phyloP scores from a whole-genome alignment of 805 yeast genomes.

The Debaryomyces tyrocola region DNA sequence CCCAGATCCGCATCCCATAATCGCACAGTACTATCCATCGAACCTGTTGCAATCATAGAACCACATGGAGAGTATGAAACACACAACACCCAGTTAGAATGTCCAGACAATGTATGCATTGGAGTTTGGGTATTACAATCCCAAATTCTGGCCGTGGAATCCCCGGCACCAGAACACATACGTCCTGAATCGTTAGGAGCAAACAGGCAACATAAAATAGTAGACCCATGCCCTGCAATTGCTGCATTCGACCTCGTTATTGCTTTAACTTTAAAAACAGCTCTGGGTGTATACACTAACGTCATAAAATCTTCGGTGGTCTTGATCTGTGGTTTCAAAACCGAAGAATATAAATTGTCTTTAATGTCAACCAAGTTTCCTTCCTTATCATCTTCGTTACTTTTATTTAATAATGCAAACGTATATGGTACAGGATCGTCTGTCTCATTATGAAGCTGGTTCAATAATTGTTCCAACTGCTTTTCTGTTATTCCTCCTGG shows the following conservation, averaged over 20 bases:
- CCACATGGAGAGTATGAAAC: constrained; percentile 94
- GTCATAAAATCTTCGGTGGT: constrained; percentile 93
- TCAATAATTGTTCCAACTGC: constrained; percentile 85
- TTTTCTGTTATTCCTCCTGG: constrained; percentile 85
- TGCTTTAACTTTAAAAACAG: constrained; percentile 89
- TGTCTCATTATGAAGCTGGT: constrained; percentile 65
- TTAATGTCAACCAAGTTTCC: constrained; percentile 64
- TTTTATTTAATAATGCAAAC: constrained; percentile 60
- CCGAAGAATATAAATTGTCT: constrained; percentile 74
- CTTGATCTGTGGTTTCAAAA: constrained; percentile 81
- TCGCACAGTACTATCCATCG: constrained; percentile 88
- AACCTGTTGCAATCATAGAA: constrained; percentile 87
- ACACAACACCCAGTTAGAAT: constrained; percentile 90
- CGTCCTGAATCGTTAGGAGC: constrained; percentile 85
- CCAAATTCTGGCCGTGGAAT: constrained; percentile 94
- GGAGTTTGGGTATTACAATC: constrained; percentile 96
- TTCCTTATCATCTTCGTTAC: constrained; percentile 32
- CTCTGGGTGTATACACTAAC: constrained; percentile 88
- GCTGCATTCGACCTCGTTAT: constrained; percentile 90
- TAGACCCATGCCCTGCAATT: constrained; percentile 93
- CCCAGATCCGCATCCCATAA: constrained; percentile 85
- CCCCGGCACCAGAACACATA: constrained; percentile 96
- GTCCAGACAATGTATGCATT: constrained; percentile 75
- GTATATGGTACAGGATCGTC: constrained; percentile 92
- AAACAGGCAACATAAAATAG: constrained; percentile 87